phyloP scores from a whole-genome alignment of 208 protist species.

The Spongospora subterranea region DNA sequence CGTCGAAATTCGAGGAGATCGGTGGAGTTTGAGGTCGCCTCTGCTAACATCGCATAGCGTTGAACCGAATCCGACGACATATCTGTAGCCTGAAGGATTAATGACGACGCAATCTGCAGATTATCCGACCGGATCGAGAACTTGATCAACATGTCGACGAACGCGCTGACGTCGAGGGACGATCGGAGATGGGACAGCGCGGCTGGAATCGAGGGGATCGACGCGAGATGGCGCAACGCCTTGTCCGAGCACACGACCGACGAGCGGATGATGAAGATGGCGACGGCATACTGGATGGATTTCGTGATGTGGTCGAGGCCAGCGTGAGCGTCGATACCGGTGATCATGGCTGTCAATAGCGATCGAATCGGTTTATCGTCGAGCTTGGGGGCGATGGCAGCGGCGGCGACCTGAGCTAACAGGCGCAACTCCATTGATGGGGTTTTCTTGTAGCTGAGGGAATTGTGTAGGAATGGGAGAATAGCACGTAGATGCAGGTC shows the following conservation, averaged over 20 bases:
- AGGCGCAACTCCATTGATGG: neutral
- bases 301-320: neutral
- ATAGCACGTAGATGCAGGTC: neutral
- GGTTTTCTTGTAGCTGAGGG: slow-evolving; percentile 14
- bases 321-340: neutral
- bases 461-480: slow-evolving; percentile 16
- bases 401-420: neutral
- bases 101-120: neutral
- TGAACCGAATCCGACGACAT: neutral
- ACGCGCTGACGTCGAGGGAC: neutral
- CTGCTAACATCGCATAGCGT: neutral
- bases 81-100: neutral
- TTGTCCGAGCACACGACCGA: neutral
- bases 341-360: neutral
- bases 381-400: neutral
- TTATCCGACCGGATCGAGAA: neutral
- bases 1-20: neutral
- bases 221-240: neutral
- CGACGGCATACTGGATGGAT: neutral
- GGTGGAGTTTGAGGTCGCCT: too few relatives aligned
- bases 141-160: neutral
- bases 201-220: neutral
- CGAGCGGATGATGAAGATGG: neutral
- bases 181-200: neutral
- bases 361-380: neutral